Evolutionary conservation across 768 basidiomycete species (phyloP).

Genomic region (Piloderma croceum): DNA sequence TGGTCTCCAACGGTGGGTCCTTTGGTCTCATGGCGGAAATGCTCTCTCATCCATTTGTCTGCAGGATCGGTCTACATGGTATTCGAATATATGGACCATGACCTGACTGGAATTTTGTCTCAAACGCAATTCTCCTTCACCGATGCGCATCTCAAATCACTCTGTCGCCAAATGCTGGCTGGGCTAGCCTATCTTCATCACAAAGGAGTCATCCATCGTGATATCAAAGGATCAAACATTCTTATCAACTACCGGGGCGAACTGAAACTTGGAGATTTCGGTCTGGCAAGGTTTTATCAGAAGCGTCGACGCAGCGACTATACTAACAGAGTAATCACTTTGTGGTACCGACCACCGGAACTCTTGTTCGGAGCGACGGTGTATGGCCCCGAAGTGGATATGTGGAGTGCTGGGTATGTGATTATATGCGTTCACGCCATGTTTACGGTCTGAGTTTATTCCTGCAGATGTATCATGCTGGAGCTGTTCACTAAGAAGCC

Average conservation of each 20-base stretch:
- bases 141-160: slow-evolving; percentile 87
- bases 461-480: slow-evolving; percentile 89
- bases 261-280: slow-evolving; percentile 96
- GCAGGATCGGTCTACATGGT: slow-evolving; percentile 97
- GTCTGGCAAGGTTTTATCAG: slow-evolving; percentile 92
- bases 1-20: slow-evolving; percentile 87
- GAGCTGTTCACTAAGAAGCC: slow-evolving; percentile 95
- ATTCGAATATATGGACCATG: slow-evolving; percentile 99
- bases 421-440: not conserved
- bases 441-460: slow-evolving; percentile 2
- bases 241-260: slow-evolving; percentile 87
- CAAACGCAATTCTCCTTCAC: slow-evolving; percentile 85
- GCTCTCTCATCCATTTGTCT: slow-evolving; percentile 4
- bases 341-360: slow-evolving; percentile 98
- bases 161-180: slow-evolving; percentile 92
- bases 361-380: slow-evolving; percentile 91
- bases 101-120: slow-evolving; percentile 89
- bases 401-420: slow-evolving; percentile 97
- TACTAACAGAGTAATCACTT: slow-evolving; percentile 98
- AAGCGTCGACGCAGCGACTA: slow-evolving; percentile 88
- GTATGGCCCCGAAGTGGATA: slow-evolving; percentile 96
- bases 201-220: slow-evolving; percentile 93
- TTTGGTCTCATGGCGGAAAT: slow-evolving; percentile 1
- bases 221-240: slow-evolving; percentile 99
- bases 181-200: slow-evolving; percentile 94